These are phyloP conservation scores for Tuber indicum DNA, from an alignment of 495 filamentous ascomycete species.

Conservation along the genomic window DNA sequence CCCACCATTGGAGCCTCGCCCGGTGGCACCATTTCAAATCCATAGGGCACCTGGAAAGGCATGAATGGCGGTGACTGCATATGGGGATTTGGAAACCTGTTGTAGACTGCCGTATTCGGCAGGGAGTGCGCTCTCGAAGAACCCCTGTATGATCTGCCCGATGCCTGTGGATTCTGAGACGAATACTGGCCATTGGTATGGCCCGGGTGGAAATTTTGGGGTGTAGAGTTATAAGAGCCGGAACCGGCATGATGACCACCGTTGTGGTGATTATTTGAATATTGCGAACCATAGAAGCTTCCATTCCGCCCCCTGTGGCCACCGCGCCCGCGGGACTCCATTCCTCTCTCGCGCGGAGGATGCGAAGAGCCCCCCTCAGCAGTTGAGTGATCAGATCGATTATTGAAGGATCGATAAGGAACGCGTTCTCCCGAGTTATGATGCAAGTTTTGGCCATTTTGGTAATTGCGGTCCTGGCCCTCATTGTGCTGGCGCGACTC, in stretches of 20 bases:
- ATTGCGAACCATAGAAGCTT: conserved; percentile 23
- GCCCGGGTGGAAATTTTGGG: conserved; percentile 28
- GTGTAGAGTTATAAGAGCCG: conserved; percentile 27
- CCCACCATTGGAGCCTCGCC: conserved; percentile 39
- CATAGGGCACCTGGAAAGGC: conserved; percentile 52
- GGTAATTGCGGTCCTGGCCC: conserved; percentile 26
- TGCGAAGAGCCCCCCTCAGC: conserved; percentile 24
- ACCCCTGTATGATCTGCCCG: conserved; percentile 25
- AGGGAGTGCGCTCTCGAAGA: conserved; percentile 20
- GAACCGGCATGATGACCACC: conserved; percentile 26
- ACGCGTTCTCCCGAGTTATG: conserved; percentile 21
- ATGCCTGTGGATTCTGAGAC: conserved; percentile 28
- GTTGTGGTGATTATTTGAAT: conserved; percentile 23
- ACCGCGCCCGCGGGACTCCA: conserved; percentile 45
- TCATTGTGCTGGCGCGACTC: conserved; percentile 22
- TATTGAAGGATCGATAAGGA: conserved; percentile 25
- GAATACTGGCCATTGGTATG: conserved; percentile 35
- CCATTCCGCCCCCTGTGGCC: conserved; percentile 45
- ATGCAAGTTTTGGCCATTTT: conserved; percentile 27
- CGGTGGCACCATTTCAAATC: conserved; percentile 49
- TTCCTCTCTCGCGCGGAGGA: conserved; percentile 42
- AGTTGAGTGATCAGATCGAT: conserved; percentile 21
- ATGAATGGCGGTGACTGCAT: conserved; percentile 37
- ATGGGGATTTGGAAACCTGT: conserved; percentile 34
- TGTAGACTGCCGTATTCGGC: conserved; percentile 18